These are phyloP conservation scores for Verticillium nonalfalfae DNA, from an alignment of 2,329 filamentous ascomycete species.

Conservation along the genomic window DNA sequence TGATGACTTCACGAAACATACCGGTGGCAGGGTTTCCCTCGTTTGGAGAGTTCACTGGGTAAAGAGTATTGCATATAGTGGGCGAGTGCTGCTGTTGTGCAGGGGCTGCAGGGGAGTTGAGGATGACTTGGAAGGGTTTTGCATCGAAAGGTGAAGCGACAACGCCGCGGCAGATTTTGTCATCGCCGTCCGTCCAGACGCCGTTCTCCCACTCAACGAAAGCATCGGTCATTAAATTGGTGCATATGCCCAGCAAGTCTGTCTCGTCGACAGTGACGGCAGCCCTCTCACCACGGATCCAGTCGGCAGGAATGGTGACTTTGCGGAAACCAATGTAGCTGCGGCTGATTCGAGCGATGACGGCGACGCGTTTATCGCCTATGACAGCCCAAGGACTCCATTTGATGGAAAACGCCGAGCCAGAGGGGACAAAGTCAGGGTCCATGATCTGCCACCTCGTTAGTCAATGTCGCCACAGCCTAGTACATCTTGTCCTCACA, in stretches of 20 bases:
- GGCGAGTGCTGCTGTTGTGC: conserved; percentile 30
- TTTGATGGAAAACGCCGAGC: conserved; percentile 42
- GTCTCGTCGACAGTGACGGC: conserved; percentile 28
- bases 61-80: conserved; percentile 39
- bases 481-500: background rate
- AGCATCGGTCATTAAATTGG: conserved; percentile 42
- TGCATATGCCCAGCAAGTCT: conserved; percentile 42
- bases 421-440: conserved; percentile 40
- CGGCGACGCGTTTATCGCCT: conserved; percentile 27
- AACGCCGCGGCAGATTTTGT: conserved; percentile 42
- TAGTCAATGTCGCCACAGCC: background rate
- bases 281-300: conserved; percentile 27
- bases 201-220: conserved; percentile 51
- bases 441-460: conserved; percentile 20
- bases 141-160: conserved; percentile 45
- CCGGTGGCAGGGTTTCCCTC: conserved; percentile 41
- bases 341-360: conserved; percentile 42
- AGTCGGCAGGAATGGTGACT: conserved; percentile 31
- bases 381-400: conserved; percentile 47
- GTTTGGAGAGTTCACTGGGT: conserved; percentile 22
- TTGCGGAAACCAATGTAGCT: conserved; percentile 51
- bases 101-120: conserved; percentile 30
- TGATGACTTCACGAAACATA: conserved; percentile 14
- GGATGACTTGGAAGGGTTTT: conserved; percentile 42
- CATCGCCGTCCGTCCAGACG: conserved; percentile 31